These are phyloP conservation scores for Phytophthora fragariae DNA, from an alignment of 352 stramenopile genomes.

Conservation along the genomic window DNA sequence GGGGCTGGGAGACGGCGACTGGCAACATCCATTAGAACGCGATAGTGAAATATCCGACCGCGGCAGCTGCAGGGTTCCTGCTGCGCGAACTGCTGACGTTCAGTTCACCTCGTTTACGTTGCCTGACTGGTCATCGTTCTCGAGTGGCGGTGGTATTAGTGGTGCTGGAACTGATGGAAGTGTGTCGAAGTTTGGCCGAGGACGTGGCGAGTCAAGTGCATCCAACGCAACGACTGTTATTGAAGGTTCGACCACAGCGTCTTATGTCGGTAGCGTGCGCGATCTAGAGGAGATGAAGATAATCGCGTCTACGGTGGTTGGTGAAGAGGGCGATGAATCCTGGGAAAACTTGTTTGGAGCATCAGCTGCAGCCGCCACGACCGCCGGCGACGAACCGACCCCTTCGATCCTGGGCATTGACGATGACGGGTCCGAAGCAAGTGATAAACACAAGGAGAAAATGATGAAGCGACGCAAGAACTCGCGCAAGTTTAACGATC, in stretches of 20 bases:
- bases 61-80: conserved; percentile 35
- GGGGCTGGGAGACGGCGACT: conserved; percentile 34
- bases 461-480: conserved; percentile 69
- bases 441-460: conserved; percentile 50
- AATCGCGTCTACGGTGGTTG: conserved; percentile 59
- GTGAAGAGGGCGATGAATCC: conserved; percentile 52
- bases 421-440: conserved; percentile 34
- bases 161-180: conserved; percentile 27
- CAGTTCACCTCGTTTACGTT: conserved; percentile 72
- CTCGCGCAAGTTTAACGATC: conserved; percentile 75
- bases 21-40: conserved; percentile 25
- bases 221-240: conserved; percentile 50
- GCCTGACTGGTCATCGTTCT: conserved; percentile 68
- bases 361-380: conserved; percentile 11
- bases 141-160: conserved; percentile 30
- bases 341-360: conserved; percentile 80
- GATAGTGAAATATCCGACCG: conserved; percentile 34
- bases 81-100: conserved; percentile 43
- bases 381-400: conserved; percentile 28
- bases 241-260: conserved; percentile 51
- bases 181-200: conserved; percentile 44
- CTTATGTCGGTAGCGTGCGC: conserved; percentile 44
- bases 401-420: conserved; percentile 42
- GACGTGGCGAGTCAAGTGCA: conserved; percentile 43
- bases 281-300: conserved; percentile 77